phyloP scores from a whole-genome alignment of 345 rosid species.

The Eucalyptus erythrocorys region DNA sequence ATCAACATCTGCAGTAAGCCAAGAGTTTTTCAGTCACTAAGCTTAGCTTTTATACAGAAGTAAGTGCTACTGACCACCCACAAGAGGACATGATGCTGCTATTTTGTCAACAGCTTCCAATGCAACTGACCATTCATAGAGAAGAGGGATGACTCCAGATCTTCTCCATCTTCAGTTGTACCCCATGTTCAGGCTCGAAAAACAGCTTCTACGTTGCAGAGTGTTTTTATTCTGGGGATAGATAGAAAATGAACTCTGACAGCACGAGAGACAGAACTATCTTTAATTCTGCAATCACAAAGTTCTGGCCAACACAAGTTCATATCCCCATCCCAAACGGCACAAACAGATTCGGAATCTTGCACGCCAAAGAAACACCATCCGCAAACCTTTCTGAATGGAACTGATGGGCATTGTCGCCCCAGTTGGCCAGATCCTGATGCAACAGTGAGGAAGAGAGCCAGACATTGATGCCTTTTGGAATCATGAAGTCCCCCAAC shows the following conservation, averaged over 20 bases:
- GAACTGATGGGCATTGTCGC: constrained; percentile 4
- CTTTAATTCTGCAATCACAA: constrained; percentile 7
- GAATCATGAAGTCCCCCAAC: constrained; percentile 3
- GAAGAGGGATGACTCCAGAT: neutral
- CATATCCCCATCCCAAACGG: constrained; percentile 6
- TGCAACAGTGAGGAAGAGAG: neutral
- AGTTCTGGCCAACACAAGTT: constrained; percentile 6
- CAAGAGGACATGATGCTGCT: neutral
- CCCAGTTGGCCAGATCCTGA: constrained; percentile 8
- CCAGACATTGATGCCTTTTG: constrained; percentile 7
- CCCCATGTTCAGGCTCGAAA: constrained; percentile 4
- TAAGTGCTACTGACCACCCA: neutral
- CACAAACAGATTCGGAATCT: neutral
- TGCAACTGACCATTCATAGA: neutral
- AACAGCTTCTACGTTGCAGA: neutral
- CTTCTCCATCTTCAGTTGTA: constrained; percentile 1
- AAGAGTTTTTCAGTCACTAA: neutral
- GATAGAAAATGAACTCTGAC: constrained; percentile 1
- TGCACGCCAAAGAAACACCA: constrained; percentile 1
- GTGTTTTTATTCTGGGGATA: constrained; percentile 8
- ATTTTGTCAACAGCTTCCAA: neutral
- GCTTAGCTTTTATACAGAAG: neutral
- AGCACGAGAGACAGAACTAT: constrained; percentile 5
- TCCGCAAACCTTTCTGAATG: constrained; percentile 10
- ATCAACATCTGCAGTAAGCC: neutral